Percentiles rank a stretch among this genome's conserved stretches.
These are phyloP conservation scores for Aureobasidium uvarum DNA, from an alignment of 2,329 filamentous ascomycete species.

Conservation along the genomic window DNA sequence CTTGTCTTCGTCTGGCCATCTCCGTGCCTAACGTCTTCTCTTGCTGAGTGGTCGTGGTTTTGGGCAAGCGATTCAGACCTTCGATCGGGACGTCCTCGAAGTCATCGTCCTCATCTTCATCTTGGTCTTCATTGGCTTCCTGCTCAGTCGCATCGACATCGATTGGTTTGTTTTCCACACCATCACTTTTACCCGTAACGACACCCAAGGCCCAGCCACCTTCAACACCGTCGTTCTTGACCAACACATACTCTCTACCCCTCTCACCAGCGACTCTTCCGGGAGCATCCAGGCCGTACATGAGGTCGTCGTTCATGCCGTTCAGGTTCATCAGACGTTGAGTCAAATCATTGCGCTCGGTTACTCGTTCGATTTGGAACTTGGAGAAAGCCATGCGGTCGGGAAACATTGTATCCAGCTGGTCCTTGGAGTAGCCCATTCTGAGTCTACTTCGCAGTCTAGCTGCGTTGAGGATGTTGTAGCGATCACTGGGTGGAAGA, in stretches of 20 bases:
- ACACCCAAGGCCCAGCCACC: slow-evolving; percentile 96
- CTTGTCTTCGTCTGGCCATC: slow-evolving; percentile 46
- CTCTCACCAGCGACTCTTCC: slow-evolving; percentile 77
- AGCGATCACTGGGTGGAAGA: slow-evolving; percentile 82
- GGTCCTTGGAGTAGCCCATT: slow-evolving; percentile 96
- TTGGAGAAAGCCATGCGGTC: slow-evolving; percentile 95
- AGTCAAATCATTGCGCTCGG: slow-evolving; percentile 89
- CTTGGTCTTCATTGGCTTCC: slow-evolving; percentile 51
- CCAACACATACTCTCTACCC: slow-evolving; percentile 89
- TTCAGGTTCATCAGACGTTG: slow-evolving; percentile 93
- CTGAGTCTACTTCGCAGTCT: slow-evolving; percentile 80
- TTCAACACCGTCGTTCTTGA: slow-evolving; percentile 92
- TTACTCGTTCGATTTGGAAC: slow-evolving; percentile 94
- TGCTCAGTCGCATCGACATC: slow-evolving; percentile 71
- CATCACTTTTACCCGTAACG: slow-evolving; percentile 78
- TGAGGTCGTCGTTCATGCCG: slow-evolving; percentile 77
- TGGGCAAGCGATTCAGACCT: slow-evolving; percentile 80
- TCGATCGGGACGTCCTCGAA: slow-evolving; percentile 94
- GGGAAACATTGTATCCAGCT: slow-evolving; percentile 94
- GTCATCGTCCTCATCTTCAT: slow-evolving; percentile 66
- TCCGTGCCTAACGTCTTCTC: slow-evolving; percentile 16
- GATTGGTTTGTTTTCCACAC: slow-evolving; percentile 80
- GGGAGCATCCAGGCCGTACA: slow-evolving; percentile 60
- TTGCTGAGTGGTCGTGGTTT: slow-evolving; percentile 41
- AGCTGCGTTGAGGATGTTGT: slow-evolving; percentile 96